These are phyloP conservation scores for Sclerotinia glacialis DNA, from an alignment of 2,329 filamentous ascomycete genomes.

Conservation along the genomic window DNA sequence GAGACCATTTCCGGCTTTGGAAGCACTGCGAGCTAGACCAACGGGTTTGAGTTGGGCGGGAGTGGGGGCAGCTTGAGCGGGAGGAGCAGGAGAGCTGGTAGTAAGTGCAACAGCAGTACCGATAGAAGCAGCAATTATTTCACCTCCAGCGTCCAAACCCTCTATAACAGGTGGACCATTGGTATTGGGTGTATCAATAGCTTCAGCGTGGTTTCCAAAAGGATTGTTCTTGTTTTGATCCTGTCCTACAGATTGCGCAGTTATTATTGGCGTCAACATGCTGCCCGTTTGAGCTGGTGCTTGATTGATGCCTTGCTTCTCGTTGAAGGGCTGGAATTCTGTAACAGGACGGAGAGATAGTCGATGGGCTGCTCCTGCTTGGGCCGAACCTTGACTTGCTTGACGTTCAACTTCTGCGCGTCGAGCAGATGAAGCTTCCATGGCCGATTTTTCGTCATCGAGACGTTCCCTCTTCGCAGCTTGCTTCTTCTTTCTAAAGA, in stretches of 20 bases:
- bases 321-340: slow-evolving; percentile 70
- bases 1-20: slow-evolving; percentile 53
- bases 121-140: slow-evolving; percentile 40
- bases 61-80: slow-evolving; percentile 28
- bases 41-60: slow-evolving; percentile 22
- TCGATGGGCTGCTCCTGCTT: slow-evolving; percentile 56
- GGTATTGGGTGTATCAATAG: slow-evolving; percentile 44
- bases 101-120: slow-evolving; percentile 31
- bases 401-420: slow-evolving; percentile 36
- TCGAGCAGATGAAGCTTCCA: slow-evolving; percentile 8
- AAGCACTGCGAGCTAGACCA: slow-evolving; percentile 51
- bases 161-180: slow-evolving; percentile 45
- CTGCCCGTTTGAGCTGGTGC: background rate
- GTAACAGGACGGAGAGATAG: slow-evolving; percentile 81
- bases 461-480: slow-evolving; percentile 52
- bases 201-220: slow-evolving; percentile 62
- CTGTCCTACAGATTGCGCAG: slow-evolving; percentile 25
- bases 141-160: slow-evolving; percentile 42
- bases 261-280: slow-evolving; percentile 4
- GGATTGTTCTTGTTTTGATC: slow-evolving; percentile 63
- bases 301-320: background rate
- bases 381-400: slow-evolving; percentile 24
- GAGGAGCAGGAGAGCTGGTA: slow-evolving; percentile 16
- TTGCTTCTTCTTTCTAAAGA: slow-evolving; percentile 69
- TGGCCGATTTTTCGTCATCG: slow-evolving; percentile 61